Base-by-base conservation (phyloP, 768 basidiomycete species). In the Omphalotus guepiniiformis region DNA sequence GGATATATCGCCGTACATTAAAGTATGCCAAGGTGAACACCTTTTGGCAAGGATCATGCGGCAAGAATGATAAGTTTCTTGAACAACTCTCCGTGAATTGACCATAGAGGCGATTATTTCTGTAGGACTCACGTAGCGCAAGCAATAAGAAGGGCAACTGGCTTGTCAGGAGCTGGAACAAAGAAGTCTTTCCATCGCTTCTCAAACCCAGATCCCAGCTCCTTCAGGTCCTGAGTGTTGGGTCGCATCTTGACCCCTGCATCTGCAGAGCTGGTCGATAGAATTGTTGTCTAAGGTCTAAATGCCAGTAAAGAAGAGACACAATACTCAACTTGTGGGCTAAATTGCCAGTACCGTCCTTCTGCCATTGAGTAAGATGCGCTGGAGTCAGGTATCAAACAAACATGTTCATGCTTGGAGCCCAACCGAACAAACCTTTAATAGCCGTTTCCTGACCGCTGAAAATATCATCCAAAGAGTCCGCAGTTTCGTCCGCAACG, bases 161-260 rank as follows among this genome's bases (percentile, higher is more conserved):
- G 58, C 51, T 70, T 73, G 49, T 73, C 73, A 1, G 67, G 68
- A 1, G 56, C 61, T 5, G 52, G 48, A 23, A 55, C 62, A 28
- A 67, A 73, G 50, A 63, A 69, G 22, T 56, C 52, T 9, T 62
- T 48, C 72, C 69, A 71, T 23, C 62, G 56, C 26, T 56, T 18
- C 28, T 55, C 50, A 53, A 74, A 74, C n/a, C 51, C 63, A 3
- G 68, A 57, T 1, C 71, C 70, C n/a, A 74, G 56, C 21, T 55
- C 59, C 19, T 59, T 55, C 21, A 69, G 58, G 19, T 74, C 72
- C 2, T 60, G 51, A 16, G 39, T 41, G 18, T 50, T 59, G 7
- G 72, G 72, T 16, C 73, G 69, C 16, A 72, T 47, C 48, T 73
- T 73, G 47, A 66, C 52, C 16, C 67, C 71, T 21, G 62, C 63